Conservation (phyloP, 208 protist species). For the Naegleria lovaniensis region DNA sequence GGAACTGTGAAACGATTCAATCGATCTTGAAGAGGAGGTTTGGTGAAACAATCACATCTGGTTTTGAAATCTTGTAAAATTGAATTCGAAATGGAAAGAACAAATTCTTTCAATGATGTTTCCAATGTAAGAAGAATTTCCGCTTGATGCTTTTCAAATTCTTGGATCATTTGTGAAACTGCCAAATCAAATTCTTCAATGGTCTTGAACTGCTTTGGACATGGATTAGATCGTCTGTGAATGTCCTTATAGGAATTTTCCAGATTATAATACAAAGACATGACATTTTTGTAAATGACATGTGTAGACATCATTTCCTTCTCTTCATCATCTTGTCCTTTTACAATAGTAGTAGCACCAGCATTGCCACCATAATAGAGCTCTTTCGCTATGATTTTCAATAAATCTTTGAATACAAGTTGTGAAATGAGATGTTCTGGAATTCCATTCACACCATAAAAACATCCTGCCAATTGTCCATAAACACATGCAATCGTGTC, state of each 20-base stretch:
- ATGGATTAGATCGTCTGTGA: background rate
- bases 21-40: background rate
- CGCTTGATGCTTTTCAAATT: background rate
- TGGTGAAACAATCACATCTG: background rate
- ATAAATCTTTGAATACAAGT: background rate
- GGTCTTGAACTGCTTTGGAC: background rate
- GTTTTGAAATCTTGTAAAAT: background rate
- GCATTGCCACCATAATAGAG: background rate
- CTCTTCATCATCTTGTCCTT: background rate
- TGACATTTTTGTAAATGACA: background rate
- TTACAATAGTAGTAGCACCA: background rate
- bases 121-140: background rate
- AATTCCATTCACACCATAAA: conserved; percentile 38
- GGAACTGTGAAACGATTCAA: background rate
- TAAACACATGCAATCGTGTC: conserved; percentile 41
- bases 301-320: background rate
- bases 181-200: background rate
- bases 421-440: conserved; percentile 24
- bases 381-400: background rate
- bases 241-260: background rate
- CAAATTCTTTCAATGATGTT: background rate
- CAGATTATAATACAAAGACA: background rate
- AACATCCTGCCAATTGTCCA: conserved; percentile 42
- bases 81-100: background rate
- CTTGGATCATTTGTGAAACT: background rate